A percentile compares a stretch with the other conserved stretches of the same genome.
These are phyloP conservation scores for Phytophthora hybrid DNA, from an alignment of 352 stramenopile species.

Conservation along the genomic window DNA sequence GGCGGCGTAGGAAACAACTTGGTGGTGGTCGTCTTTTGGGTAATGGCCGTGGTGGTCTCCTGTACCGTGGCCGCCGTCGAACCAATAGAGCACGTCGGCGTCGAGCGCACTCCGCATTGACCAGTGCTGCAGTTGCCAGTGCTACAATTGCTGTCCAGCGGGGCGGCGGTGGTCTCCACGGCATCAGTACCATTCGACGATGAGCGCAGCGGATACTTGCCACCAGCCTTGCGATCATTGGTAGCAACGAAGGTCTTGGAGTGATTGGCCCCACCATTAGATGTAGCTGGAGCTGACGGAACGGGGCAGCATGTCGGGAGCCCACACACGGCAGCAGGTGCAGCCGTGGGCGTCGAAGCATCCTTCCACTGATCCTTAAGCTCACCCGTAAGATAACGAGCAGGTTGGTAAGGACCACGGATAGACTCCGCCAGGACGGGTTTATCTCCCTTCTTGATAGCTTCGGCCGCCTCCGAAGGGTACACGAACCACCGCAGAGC, in stretches of 20 bases:
- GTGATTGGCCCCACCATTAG: slow-evolving; percentile 24
- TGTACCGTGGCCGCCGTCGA: slow-evolving; percentile 42
- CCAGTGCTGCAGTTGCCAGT: slow-evolving; percentile 32
- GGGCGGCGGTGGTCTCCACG: slow-evolving; percentile 13
- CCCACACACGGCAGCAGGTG: slow-evolving; percentile 19
- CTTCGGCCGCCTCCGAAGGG: slow-evolving; percentile 86
- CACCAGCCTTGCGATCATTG: slow-evolving; percentile 46
- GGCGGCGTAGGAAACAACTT: slow-evolving; percentile 74
- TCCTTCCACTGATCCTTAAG: slow-evolving; percentile 62
- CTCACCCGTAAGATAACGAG: slow-evolving; percentile 50
- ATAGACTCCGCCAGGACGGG: slow-evolving; percentile 59
- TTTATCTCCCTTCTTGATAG: slow-evolving; percentile 84
- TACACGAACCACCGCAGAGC: slow-evolving; percentile 82
- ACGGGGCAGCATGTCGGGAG: slow-evolving; percentile 26
- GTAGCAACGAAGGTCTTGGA: slow-evolving; percentile 30
- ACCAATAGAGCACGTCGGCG: slow-evolving; percentile 24
- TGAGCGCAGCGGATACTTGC: slow-evolving; percentile 64
- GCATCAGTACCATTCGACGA: slow-evolving; percentile 21
- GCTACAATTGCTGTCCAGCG: slow-evolving; percentile 25
- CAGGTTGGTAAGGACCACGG: slow-evolving; percentile 59
- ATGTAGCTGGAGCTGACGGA: slow-evolving; percentile 19
- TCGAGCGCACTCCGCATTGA: slow-evolving; percentile 18
- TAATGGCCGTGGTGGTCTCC: slow-evolving; percentile 51
- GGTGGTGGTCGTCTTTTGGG: slow-evolving; percentile 53
- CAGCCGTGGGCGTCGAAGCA: not conserved